Evolutionary conservation across 768 basidiomycete species (phyloP), one percentile per base, ranked within the genome.

Genomic region (Pisolithus microcarpus): DNA sequence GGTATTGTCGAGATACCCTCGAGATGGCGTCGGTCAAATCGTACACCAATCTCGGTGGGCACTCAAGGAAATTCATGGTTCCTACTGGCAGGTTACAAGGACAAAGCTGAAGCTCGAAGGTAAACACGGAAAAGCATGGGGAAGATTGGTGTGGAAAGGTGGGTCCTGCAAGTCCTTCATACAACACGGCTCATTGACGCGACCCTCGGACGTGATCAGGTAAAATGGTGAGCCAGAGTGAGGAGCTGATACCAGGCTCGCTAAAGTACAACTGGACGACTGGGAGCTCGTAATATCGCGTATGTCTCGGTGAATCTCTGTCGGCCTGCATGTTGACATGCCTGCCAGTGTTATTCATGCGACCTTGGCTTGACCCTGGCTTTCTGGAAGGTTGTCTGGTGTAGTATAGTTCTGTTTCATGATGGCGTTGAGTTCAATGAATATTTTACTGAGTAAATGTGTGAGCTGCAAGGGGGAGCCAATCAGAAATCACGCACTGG

Each of bases 51-150:
- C 72, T 48, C 77, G 90, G 53, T 92, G 90, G 90, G 68, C 72
- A 28, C 61, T 69, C 28, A 91, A 90, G 68, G 75, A 78, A 18
- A 85, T 90, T 54, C 56, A 64, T 44, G 74, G 78, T 38, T 85
- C 79, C 51, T 89, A 81, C 63, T 92, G 91, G 90, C 65, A 78
- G 34, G 76, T 92, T 38, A 90, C 88, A 4, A 74, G 77, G 60
- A 76, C 85, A 30, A 70, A 72, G 54, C 80, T 91, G 63, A 92
- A 91, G 66, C 71, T 72, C 39, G 82, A 82, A 56, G 88, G 88
- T 24, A 72, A 66, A 24, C 85, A 90, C 58, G 90, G 90, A 2
- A 90, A 84, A 65, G 89, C 80, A 16, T 92, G 91, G 91, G 90
- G 90, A 7, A 72, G 73, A 52, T 69, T 91, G 5, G 75, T 81